Conservation (phyloP, 805 yeast genomes). For the Yamadazyma takamatsuzukensis region DNA sequence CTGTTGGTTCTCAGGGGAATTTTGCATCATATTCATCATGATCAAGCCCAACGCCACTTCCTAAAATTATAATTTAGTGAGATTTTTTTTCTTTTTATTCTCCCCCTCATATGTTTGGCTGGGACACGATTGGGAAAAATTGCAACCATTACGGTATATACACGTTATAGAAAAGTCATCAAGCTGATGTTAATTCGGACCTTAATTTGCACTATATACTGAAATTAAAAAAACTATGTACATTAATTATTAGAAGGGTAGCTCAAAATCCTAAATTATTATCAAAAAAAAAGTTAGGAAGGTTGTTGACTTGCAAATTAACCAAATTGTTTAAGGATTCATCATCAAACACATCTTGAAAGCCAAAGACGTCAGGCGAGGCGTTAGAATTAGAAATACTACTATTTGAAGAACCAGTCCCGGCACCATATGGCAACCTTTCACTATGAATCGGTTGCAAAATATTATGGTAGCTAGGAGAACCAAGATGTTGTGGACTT, state of each 20-base stretch:
- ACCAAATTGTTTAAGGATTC: slow-evolving; percentile 20
- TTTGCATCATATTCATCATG: no score
- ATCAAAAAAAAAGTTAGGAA: slow-evolving; percentile 40
- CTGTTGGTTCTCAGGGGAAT: no score
- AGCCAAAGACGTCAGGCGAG: neutral
- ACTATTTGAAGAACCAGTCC: neutral
- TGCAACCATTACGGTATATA: neutral
- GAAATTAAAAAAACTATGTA: no score
- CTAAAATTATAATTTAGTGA: no score
- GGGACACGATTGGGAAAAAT: neutral
- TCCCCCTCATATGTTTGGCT: neutral
- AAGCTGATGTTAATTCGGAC: no score
- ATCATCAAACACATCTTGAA: slow-evolving; percentile 12
- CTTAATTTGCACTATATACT: no score
- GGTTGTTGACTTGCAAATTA: slow-evolving; percentile 21
- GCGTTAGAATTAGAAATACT: slow-evolving; percentile 1
- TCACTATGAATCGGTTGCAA: no score
- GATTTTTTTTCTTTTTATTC: slow-evolving; percentile 1
- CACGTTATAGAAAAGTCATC: neutral
- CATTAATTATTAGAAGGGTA: no score
- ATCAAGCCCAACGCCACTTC: no score
- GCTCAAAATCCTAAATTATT: slow-evolving; percentile 26
- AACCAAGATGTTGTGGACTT: no score
- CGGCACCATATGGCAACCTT: no score
- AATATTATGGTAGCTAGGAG: no score